These are phyloP conservation scores for Ceratocystis diversiconidia DNA, from an alignment of 2,329 filamentous ascomycete genomes.

Conservation along the genomic window DNA sequence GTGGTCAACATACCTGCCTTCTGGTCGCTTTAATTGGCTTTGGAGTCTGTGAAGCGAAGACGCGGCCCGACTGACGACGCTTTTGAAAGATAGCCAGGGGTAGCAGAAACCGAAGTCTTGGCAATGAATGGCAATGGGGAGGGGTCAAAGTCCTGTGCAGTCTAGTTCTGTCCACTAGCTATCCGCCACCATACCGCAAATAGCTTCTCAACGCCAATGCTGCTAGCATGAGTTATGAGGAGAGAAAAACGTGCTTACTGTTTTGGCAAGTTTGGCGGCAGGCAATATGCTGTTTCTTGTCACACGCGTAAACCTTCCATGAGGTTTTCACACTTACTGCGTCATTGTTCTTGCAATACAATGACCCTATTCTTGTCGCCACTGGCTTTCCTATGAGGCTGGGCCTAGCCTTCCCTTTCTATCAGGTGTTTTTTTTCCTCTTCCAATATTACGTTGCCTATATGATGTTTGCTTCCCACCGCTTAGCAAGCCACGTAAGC, in stretches of 20 bases:
- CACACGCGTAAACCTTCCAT: background rate
- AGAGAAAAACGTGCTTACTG: no score
- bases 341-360: background rate
- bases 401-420: background rate
- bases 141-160: background rate
- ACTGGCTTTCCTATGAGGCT: no score
- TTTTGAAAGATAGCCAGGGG: background rate
- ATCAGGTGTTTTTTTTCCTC: background rate
- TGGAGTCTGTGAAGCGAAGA: slow-evolving; percentile 2
- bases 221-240: background rate
- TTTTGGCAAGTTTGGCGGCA: no score
- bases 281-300: background rate
- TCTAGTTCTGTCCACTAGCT: background rate
- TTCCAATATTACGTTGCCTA: background rate
- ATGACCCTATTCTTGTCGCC: background rate
- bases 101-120: background rate
- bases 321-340: background rate
- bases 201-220: background rate
- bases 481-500: background rate
- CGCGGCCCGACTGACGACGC: slow-evolving; percentile 2
- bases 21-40: background rate
- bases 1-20: background rate
- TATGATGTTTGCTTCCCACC: background rate
- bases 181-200: background rate
- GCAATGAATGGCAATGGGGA: background rate